These are phyloP conservation scores for Onygenales sp. DNA, from an alignment of 2,329 filamentous ascomycete genomes.

Conservation along the genomic window DNA sequence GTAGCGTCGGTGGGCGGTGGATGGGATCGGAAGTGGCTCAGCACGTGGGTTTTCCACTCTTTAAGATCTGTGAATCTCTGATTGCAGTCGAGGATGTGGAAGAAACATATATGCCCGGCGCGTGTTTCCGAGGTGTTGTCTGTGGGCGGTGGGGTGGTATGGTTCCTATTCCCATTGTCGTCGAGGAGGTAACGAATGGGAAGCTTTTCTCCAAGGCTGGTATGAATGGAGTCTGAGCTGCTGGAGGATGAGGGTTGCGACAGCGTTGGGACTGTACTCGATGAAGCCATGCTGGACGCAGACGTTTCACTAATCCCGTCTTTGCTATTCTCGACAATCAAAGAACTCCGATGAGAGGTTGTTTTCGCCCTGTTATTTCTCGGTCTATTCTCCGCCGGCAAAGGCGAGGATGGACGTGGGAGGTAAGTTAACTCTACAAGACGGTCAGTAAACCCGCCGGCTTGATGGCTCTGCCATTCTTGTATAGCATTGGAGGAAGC, in stretches of 20 bases:
- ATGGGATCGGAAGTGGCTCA: conserved; percentile 35
- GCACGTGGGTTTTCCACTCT: conserved; percentile 35
- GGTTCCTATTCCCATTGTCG: conserved; percentile 20
- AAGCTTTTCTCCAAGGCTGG: conserved; percentile 16
- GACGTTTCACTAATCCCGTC: conserved; percentile 1
- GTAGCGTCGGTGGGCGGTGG: conserved; percentile 29
- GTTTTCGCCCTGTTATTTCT: neutral
- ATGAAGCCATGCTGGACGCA: conserved; percentile 11
- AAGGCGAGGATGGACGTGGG: neutral
- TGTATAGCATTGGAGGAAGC: conserved; percentile 12
- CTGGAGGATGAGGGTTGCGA: conserved; percentile 18
- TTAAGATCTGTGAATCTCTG: conserved; percentile 28
- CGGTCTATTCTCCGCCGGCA: neutral
- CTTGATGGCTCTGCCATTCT: conserved; percentile 15
- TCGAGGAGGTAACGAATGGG: conserved; percentile 18
- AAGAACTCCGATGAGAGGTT: conserved; percentile 2
- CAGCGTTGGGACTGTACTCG: conserved; percentile 21
- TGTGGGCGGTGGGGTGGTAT: conserved; percentile 16
- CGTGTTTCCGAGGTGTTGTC: neutral
- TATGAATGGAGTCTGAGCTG: conserved; percentile 23
- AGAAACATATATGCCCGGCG: conserved; percentile 24
- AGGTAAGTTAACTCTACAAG: conserved; percentile 9
- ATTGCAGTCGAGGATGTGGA: conserved; percentile 36
- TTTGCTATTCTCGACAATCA: conserved; percentile 4
- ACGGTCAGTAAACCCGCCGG: conserved; percentile 11